Evolutionary conservation across 495 filamentous ascomycete species (phyloP).

Genomic region (Trichoderma virens): DNA sequence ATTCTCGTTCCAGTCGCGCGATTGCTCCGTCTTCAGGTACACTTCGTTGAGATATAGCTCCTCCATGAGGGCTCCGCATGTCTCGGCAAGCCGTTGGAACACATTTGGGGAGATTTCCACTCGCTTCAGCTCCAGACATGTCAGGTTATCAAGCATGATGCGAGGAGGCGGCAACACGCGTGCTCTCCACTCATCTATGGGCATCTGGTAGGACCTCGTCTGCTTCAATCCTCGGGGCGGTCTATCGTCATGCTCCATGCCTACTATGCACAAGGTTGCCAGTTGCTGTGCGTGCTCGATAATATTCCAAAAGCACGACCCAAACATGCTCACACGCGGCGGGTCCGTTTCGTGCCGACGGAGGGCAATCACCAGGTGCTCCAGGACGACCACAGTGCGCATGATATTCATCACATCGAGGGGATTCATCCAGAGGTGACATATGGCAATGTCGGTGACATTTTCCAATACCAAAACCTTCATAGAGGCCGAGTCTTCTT

Average conservation of each 20-base stretch:
- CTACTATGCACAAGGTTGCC: conserved; percentile 18
- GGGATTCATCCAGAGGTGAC: conserved; percentile 22
- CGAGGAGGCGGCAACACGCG: conserved; percentile 17
- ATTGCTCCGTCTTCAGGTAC: conserved; percentile 19
- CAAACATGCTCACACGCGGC: conserved; percentile 14
- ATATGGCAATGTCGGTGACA: conserved; percentile 16
- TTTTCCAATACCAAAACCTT: conserved; percentile 20
- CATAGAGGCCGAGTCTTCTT: conserved; percentile 15
- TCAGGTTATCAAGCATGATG: conserved; percentile 15
- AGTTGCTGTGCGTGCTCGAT: conserved; percentile 19
- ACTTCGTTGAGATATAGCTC: conserved; percentile 22
- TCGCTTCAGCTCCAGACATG: conserved; percentile 20
- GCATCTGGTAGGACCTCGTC: conserved; percentile 12
- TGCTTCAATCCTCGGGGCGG: conserved; percentile 12
- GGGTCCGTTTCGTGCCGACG: conserved; percentile 16
- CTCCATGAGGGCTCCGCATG: conserved; percentile 15
- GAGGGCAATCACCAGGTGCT: conserved; percentile 17
- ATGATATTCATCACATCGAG: conserved; percentile 24
- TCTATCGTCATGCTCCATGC: conserved; percentile 17
- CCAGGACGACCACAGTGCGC: conserved; percentile 12
- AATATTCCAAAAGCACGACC: conserved; percentile 20
- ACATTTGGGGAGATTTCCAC: conserved; percentile 17
- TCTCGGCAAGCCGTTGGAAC: conserved; percentile 11
- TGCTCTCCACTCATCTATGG: conserved; percentile 17
- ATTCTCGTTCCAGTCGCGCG: conserved; percentile 11